Conservation (phyloP, 768 basidiomycete species). For the Podaxis sp. region DNA sequence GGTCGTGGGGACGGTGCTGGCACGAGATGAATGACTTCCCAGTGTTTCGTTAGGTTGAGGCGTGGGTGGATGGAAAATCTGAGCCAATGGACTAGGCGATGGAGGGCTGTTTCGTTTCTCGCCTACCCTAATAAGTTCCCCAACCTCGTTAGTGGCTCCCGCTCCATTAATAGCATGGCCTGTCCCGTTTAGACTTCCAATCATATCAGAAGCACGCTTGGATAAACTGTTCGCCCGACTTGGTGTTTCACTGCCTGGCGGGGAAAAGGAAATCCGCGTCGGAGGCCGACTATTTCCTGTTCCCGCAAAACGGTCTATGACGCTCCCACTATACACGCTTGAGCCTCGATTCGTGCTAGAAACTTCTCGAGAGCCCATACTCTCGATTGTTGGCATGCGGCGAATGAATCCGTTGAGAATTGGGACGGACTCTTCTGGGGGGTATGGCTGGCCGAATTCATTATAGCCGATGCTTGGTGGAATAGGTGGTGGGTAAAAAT, state of each 20-base stretch:
- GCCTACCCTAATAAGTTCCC: constrained; percentile 21
- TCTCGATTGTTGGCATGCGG: constrained; percentile 83
- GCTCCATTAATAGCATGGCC: neutral
- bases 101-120: neutral
- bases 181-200: constrained; percentile 10
- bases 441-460: constrained; percentile 48
- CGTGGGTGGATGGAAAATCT: neutral
- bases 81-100: neutral
- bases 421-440: constrained; percentile 51
- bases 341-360: constrained; percentile 29
- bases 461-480: constrained; percentile 40
- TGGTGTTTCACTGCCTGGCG: constrained; percentile 19
- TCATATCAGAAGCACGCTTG: constrained; percentile 11
- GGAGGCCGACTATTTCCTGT: constrained; percentile 35
- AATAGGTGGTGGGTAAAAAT: constrained; percentile 28
- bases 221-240: constrained; percentile 17
- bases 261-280: constrained; percentile 37
- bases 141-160: constrained; percentile 19
- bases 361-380: constrained; percentile 66
- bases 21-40: constrained; percentile 12
- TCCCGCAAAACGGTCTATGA: constrained; percentile 16
- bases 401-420: constrained; percentile 64
- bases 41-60: neutral
- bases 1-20: constrained; percentile 12
- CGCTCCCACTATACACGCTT: constrained; percentile 20